phyloP scores from a whole-genome alignment of 1,284 basidiomycete genomes.

The Trichosporon asahii region DNA sequence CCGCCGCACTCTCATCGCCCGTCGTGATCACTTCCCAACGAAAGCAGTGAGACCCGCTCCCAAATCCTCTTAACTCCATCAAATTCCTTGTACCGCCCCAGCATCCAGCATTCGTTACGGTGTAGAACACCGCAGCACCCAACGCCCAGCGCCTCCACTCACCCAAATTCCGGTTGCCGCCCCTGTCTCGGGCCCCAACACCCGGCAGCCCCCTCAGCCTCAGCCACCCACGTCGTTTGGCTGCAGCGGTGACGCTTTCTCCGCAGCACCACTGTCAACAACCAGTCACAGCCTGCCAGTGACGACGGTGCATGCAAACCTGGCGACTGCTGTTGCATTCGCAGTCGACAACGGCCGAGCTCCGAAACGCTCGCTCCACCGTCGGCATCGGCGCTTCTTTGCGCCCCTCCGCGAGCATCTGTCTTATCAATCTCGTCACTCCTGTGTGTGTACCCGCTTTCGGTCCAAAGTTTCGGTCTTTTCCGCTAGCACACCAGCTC shows the following conservation, averaged over 20 bases:
- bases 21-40: background rate
- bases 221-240: slow-evolving; percentile 4
- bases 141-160: background rate
- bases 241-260: background rate
- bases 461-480: background rate
- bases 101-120: background rate
- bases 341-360: background rate
- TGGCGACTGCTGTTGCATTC: background rate
- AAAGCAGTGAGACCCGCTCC: background rate
- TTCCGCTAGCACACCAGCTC: background rate
- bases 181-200: background rate
- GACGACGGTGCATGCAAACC: slow-evolving; percentile 7
- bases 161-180: background rate
- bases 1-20: background rate
- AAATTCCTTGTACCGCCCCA: background rate
- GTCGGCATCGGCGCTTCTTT: background rate
- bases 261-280: background rate
- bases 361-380: background rate
- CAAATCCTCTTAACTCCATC: background rate
- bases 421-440: background rate
- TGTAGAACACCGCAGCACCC: background rate
- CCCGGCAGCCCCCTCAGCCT: background rate
- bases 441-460: background rate
- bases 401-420: background rate
- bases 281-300: background rate